A percentile compares a stretch with the other conserved stretches of the same genome.
Evolutionary conservation across 2,329 filamentous ascomycete genomes (phyloP).

Genomic region (Thelonectria olida): DNA sequence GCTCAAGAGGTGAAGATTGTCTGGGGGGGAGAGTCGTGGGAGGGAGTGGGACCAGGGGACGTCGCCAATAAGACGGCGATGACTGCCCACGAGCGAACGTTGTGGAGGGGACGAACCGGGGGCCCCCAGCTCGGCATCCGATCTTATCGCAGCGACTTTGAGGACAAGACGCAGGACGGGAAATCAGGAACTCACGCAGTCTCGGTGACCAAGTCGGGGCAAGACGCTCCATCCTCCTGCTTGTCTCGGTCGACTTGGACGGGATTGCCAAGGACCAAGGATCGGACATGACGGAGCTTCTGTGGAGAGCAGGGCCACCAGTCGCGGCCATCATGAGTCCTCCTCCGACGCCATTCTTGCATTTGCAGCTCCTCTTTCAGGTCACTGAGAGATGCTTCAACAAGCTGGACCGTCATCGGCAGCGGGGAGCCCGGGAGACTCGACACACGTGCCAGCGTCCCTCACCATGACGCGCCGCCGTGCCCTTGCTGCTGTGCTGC

Average conservation of each 20-base stretch:
- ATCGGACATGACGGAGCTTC: conserved; percentile 27
- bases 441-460: conserved; percentile 36
- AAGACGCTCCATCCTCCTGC: conserved; percentile 5
- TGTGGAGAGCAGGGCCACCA: conserved; percentile 8
- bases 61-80: conserved; percentile 27
- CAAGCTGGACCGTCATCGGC: conserved; percentile 21
- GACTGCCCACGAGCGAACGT: conserved; percentile 35
- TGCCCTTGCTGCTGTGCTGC: background rate
- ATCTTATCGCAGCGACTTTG: conserved; percentile 27
- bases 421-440: conserved; percentile 22
- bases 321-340: conserved; percentile 1
- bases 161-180: conserved; percentile 5
- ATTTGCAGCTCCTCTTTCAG: background rate
- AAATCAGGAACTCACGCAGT: conserved; percentile 22
- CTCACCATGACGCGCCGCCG: conserved; percentile 33
- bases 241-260: conserved; percentile 15
- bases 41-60: conserved; percentile 27
- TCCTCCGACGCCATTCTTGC: background rate
- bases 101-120: conserved; percentile 16
- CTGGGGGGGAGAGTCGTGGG: too few species aligned
- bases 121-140: conserved; percentile 12
- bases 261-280: conserved; percentile 35
- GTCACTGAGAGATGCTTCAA: background rate
- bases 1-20: conserved; percentile 17
- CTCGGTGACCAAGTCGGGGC: conserved; percentile 38